Evolutionary conservation across 768 basidiomycete species (phyloP).

Genomic region (Naganishia kalamii): DNA sequence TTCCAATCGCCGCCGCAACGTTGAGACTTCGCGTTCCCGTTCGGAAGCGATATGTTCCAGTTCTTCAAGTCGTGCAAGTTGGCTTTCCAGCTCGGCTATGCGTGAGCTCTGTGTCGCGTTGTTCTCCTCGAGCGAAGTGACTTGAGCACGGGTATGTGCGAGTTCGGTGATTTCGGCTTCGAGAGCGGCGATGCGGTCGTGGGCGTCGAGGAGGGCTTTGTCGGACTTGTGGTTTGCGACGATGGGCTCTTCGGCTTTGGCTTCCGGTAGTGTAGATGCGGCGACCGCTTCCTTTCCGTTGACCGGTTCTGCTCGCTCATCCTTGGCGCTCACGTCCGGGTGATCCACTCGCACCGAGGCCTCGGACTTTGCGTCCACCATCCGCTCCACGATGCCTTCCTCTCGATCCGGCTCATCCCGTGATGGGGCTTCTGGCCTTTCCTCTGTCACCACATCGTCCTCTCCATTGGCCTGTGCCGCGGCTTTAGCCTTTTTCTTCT

Average conservation of each 20-base stretch:
- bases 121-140: not conserved
- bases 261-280: not conserved
- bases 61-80: slow-evolving; percentile 16
- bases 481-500: slow-evolving; percentile 21
- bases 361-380: not conserved
- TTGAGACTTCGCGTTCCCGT: slow-evolving; percentile 15
- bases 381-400: not conserved
- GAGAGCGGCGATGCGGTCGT: slow-evolving; percentile 25
- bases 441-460: slow-evolving; percentile 4
- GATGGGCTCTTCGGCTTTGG: not conserved
- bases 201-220: slow-evolving; percentile 30
- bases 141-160: slow-evolving; percentile 20
- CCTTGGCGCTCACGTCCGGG: not conserved
- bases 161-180: slow-evolving; percentile 30
- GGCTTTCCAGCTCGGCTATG: slow-evolving; percentile 26
- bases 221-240: too few species aligned
- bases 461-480: slow-evolving; percentile 4
- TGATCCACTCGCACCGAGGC: not conserved
- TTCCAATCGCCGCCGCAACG: not conserved
- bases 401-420: not conserved
- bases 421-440: not conserved
- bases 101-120: not conserved
- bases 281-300: not conserved
- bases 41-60: slow-evolving; percentile 27
- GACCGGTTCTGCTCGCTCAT: not conserved